phyloP scores from a whole-genome alignment of 2,329 filamentous ascomycete species.

The Trichophyton mentagrophytes region DNA sequence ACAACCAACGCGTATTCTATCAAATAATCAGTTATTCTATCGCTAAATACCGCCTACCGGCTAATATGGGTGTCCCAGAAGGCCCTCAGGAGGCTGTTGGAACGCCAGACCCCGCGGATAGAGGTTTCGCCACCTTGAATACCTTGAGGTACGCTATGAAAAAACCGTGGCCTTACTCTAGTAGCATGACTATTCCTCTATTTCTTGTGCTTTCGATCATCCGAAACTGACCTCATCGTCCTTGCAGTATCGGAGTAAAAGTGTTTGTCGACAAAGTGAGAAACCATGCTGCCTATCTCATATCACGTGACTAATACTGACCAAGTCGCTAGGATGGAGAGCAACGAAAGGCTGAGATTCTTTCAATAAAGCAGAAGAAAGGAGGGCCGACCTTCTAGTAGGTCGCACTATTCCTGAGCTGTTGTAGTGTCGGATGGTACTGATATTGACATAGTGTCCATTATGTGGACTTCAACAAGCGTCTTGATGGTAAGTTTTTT shows the following conservation, averaged over 20 bases:
- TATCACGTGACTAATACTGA: conserved; percentile 13
- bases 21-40: conserved; percentile 6
- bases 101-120: conserved; percentile 53
- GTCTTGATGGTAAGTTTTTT: conserved; percentile 42
- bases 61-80: conserved; percentile 44
- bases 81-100: conserved; percentile 40
- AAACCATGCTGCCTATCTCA: conserved; percentile 10
- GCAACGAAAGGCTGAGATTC: conserved; percentile 81
- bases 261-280: conserved; percentile 57
- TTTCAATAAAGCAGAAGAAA: conserved; percentile 86
- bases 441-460: conserved; percentile 49
- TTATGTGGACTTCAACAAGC: conserved; percentile 97
- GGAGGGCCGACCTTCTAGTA: conserved; percentile 76
- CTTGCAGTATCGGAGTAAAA: conserved; percentile 49
- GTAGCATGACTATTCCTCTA: neutral
- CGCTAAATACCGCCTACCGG: conserved; percentile 1
- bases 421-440: conserved; percentile 11
- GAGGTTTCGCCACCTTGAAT: conserved; percentile 70
- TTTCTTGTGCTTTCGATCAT: neutral
- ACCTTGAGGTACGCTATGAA: conserved; percentile 54
- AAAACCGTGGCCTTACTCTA: neutral
- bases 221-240: neutral
- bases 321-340: conserved; percentile 52
- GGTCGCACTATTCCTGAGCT: conserved; percentile 9
- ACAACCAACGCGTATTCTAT: conserved; percentile 16